These are phyloP conservation scores for Rhizopus microsporus DNA, from an alignment of 371 early-diverging fungal genomes.

Conservation along the genomic window DNA sequence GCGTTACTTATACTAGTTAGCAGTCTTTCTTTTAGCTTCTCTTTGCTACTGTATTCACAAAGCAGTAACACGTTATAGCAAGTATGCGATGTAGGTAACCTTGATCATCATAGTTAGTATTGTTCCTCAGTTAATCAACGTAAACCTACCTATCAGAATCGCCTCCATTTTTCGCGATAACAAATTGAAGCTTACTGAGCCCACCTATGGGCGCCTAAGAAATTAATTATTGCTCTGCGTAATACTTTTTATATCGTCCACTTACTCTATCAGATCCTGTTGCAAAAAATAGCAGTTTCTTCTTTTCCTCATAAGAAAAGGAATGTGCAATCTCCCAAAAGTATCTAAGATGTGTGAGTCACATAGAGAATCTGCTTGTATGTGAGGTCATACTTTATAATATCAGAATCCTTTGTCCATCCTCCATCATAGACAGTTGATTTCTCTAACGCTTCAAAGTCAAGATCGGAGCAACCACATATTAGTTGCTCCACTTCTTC, in stretches of 20 bases:
- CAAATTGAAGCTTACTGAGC: slow-evolving; percentile 86
- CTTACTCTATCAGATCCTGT: slow-evolving; percentile 94
- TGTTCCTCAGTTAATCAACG: background rate
- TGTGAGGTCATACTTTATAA: slow-evolving; percentile 50
- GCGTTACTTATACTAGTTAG: slow-evolving; percentile 83
- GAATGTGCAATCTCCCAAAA: slow-evolving; percentile 96
- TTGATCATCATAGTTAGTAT: slow-evolving; percentile 5
- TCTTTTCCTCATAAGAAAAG: slow-evolving; percentile 83
- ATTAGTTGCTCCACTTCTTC: slow-evolving; percentile 95
- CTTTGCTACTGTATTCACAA: slow-evolving; percentile 82
- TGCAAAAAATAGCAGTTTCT: slow-evolving; percentile 92
- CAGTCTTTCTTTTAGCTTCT: slow-evolving; percentile 78
- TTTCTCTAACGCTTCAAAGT: slow-evolving; percentile 81
- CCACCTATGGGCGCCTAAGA: slow-evolving; percentile 91
- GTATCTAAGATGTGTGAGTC: slow-evolving; percentile 28
- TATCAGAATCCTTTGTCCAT: slow-evolving; percentile 63
- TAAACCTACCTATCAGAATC: slow-evolving; percentile 74
- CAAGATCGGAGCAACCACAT: slow-evolving; percentile 90
- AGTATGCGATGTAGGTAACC: slow-evolving; percentile 78
- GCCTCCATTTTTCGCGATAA: slow-evolving; percentile 96
- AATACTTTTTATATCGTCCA: background rate
- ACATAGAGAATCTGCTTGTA: slow-evolving; percentile 18
- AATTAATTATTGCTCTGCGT: slow-evolving; percentile 45
- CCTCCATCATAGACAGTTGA: slow-evolving; percentile 92
- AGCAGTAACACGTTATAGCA: slow-evolving; percentile 93